Evolutionary conservation across 2,329 filamentous ascomycete species (phyloP).

Genomic region (Alternaria consortialis): DNA sequence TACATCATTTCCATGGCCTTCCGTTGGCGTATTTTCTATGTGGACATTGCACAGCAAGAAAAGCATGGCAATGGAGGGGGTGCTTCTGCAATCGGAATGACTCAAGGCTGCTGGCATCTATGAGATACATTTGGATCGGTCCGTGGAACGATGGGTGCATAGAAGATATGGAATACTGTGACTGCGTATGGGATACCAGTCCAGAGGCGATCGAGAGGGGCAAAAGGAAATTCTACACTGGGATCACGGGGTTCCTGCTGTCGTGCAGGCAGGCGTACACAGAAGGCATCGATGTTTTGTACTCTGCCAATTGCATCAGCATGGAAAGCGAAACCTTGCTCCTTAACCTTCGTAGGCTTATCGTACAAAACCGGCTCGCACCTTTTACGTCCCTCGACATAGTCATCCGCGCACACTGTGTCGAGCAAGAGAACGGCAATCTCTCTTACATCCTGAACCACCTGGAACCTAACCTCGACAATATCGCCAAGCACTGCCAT

Average conservation of each 20-base stretch:
- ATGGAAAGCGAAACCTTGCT: conserved; percentile 18
- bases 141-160: background rate
- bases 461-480: conserved; percentile 16
- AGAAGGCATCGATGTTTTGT: conserved; percentile 21
- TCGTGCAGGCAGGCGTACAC: conserved; percentile 22
- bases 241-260: conserved; percentile 19
- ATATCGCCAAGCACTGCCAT: conserved; percentile 12
- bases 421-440: background rate
- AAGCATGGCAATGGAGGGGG: conserved; percentile 15
- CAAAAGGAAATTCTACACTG: background rate
- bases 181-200: too few relatives aligned
- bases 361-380: conserved; percentile 13
- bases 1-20: conserved; percentile 13
- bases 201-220: too few relatives aligned
- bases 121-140: background rate
- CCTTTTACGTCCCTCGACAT: conserved; percentile 13
- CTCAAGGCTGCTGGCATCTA: background rate
- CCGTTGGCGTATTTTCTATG: conserved; percentile 9
- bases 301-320: conserved; percentile 15
- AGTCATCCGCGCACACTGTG: background rate
- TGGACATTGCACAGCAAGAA: conserved; percentile 8
- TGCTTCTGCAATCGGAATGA: background rate
- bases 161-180: background rate
- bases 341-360: conserved; percentile 15
- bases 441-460: background rate